A percentile compares a stretch with the other conserved stretches of the same genome.
Conservation (phyloP, 306 rosid genomes). For the Amphicarpaea edgeworthii region DNA sequence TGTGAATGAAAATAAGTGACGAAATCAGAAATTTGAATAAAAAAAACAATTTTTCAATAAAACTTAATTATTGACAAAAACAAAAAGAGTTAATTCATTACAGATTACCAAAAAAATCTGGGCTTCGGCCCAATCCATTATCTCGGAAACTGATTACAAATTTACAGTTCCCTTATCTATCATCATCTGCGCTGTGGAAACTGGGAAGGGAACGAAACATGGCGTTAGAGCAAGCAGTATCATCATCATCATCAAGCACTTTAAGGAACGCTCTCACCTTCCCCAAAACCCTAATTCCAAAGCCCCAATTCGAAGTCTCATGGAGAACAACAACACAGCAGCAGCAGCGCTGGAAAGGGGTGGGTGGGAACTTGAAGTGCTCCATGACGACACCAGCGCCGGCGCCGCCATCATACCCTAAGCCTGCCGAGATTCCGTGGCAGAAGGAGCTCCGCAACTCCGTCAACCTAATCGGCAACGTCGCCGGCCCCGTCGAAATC, state of each 20-base stretch:
- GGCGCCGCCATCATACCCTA: constrained; percentile 31
- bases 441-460: constrained; percentile 83
- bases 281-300: constrained; percentile 41
- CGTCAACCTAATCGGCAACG: constrained; percentile 78
- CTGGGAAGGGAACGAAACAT: neutral
- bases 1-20: too few species aligned
- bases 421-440: constrained; percentile 86
- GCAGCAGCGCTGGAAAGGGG: neutral
- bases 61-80: too few species aligned
- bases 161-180: neutral
- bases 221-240: constrained; percentile 51
- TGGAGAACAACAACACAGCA: too few species aligned
- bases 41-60: too few species aligned
- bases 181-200: neutral
- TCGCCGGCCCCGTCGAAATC: constrained; percentile 74
- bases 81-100: too few species aligned
- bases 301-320: constrained; percentile 6
- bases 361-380: constrained; percentile 24
- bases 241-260: constrained; percentile 37
- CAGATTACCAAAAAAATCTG: neutral
- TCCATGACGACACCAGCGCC: constrained; percentile 17
- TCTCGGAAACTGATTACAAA: neutral
- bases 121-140: neutral
- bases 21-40: too few species aligned
- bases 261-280: constrained; percentile 35